Evolutionary conservation across 163 green algal species (phyloP).

Genomic region (Volvox carteri): DNA sequence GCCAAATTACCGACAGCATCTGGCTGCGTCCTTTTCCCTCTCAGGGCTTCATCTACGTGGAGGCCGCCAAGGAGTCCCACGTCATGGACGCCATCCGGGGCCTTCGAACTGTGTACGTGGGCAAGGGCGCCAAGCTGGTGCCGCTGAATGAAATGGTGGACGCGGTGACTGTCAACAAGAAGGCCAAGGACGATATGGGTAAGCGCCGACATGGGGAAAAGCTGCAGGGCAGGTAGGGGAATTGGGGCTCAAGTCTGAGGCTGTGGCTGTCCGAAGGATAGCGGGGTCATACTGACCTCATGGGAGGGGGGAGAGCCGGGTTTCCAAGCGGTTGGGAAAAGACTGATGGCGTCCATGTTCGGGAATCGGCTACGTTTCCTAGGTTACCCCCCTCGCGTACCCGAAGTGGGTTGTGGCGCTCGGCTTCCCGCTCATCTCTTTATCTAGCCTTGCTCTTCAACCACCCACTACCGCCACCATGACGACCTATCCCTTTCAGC

Average conservation of each 20-base stretch:
- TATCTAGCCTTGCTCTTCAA: too few species aligned
- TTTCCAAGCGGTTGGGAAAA: too few species aligned
- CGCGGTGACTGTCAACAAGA: constrained; percentile 85
- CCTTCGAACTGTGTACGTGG: constrained; percentile 84
- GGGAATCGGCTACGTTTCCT: too few species aligned
- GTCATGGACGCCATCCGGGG: constrained; percentile 89
- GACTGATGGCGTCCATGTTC: too few species aligned
- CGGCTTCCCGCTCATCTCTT: too few species aligned
- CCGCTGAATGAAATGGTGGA: constrained; percentile 95
- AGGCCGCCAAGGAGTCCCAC: constrained; percentile 93
- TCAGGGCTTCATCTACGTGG: constrained; percentile 96
- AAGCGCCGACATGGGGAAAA: neutral
- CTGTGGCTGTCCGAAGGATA: neutral
- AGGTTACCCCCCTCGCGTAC: too few species aligned
- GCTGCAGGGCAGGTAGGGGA: neutral
- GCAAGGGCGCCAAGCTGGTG: constrained; percentile 87
- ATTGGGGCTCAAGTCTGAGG: neutral
- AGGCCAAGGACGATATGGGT: constrained; percentile 73
- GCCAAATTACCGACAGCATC: too few species aligned
- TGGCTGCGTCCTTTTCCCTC: too few species aligned
- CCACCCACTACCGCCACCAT: too few species aligned
- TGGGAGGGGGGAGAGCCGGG: neutral
- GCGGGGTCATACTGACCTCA: too few species aligned
- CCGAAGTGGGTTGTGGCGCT: too few species aligned
- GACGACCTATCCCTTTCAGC: constrained; percentile 57